Evolutionary conservation across 768 basidiomycete species (phyloP), one percentile per base, ranked within the genome.

Genomic region (Amanita rimosa): DNA sequence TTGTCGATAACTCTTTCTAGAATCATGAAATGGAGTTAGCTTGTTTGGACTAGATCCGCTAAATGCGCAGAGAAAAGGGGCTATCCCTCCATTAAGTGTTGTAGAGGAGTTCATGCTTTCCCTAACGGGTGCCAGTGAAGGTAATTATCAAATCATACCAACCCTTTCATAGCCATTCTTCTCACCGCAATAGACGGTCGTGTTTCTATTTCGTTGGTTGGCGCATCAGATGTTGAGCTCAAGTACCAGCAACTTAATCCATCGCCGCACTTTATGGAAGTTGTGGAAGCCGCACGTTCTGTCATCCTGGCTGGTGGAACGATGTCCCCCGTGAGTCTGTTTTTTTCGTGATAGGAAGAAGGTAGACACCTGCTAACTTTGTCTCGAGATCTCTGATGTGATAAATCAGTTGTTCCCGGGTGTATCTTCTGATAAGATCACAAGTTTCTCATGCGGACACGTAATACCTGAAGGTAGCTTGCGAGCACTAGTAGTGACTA

Each of bases 241-340:
- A 91, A 86, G 58, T 99, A 96, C 57, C 87, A 96, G 53, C 79
- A 92, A 16, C 75, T 99, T 19, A 97, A 98, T 58, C 94, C 96
- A 1, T 78, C 89, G 1, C 85, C 88, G 5, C 73, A 82, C 50
- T 98, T 98, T 59, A 69, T 73, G 48, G 85, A 90, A n/a, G 76
- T 97, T 5, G 78, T 90, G 0, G 81, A 91, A 16, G 70, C 73
- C 21, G 90, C 93, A 1, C 70, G 90, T 33, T 76, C 86, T 2
- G 82, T 98, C n/a, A 67, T 98, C 24, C 70, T 99, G 34, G 95
- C 96, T 6, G 95, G 95, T 7, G 95, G 95, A 4, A 99, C 95
- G 0, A 97, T 99, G 96, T 91, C 92, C 6, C 95, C 95, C n/a
- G 91, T 96, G 66, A 46, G 67, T 57, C n/a, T n/a, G n/a, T n/a